Base-by-base conservation (phyloP, 108 stramenopile genomes). In the Cylindrotheca fusiformis region DNA sequence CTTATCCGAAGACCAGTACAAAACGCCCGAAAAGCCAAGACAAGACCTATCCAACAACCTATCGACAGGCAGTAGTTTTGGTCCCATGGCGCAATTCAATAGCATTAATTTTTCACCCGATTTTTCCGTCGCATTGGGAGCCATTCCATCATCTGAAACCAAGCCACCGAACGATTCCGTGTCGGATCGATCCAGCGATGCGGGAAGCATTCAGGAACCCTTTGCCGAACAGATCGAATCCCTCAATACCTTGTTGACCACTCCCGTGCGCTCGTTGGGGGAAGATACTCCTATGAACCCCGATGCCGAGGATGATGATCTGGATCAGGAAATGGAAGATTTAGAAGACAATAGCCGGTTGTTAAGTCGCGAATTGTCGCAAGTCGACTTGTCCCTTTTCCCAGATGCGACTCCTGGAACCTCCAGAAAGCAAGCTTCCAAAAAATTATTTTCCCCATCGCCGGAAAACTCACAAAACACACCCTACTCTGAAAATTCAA, bases 121-220 rank as follows among this genome's bases (percentile, higher is more conserved):
- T 21, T 26, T 32, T 0, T 20, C 32, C 63, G 20, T 1, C 32
- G 36, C 30, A 4, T 18, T 21, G 14, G 19, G 41, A 2, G 20
- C 24, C 32, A 59, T 20, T 14, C 23, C 23, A 21, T 17, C 23
- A 4, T 2, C 52, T 47, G 19, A 52, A 22, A 17, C 52, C 52
- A 21, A n/a, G 26, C 17, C n/a, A 1, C 31, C 17, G 1, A 14
- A 59, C 58, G 60, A 61, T 30, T 61, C 60, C 4, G 48, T 49
- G 12, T 63, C 62, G 32, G 70, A 71, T 45, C 22, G 27, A 10
- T 17, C 28, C 4, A 64, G 63, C 48, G 70, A 58, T 55, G 22
- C 64, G 21, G 32, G 52, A 22, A 62, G 60, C 44, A 60, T 67
- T 23, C 60, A 74, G 48, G 72, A 74, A 74, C 65, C 54, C 21